Evolutionary conservation across 2,329 filamentous ascomycete genomes (phyloP), one percentile per base, ranked within the genome.

Genomic region (Neonectria magnoliae): DNA sequence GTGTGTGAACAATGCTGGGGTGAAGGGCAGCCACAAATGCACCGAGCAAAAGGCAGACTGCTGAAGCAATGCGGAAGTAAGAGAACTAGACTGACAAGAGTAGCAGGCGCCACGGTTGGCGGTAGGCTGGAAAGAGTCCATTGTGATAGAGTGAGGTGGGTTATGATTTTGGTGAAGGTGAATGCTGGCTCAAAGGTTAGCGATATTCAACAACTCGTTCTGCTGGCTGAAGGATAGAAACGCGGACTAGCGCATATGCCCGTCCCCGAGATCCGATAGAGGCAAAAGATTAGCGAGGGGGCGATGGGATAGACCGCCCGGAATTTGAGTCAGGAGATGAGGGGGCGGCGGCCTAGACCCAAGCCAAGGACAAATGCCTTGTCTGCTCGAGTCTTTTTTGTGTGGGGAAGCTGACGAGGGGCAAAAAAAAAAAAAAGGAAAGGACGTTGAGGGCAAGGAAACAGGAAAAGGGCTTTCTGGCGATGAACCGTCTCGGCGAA

Each of bases 71-170:
- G 25, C n/a, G 45, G 22, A 47, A 47, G 51, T 50, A 51, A 18
- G 20, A 44, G 20, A 18, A 42, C 48, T 20, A n/a, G 27, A 81
- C 82, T 83, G 74, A 84, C 82, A 84, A 71, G 81, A 83, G 77
- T 85, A 86, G 80, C 84, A 86, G 68, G 82, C 80, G 73, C 84
- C 83, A 68, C 79, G 81, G 54, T 44, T 58, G 70, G 67, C 72
- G 65, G 58, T 64, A 71, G 70, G 73, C 82, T 62, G 68, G 57
- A 64, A 71, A 70, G 72, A 82, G 62, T 85, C 83, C 83, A 85
- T 85, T 74, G 72, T 77, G 70, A 65, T 53, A 31, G 36, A 57
- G 50, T 62, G 56, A 55, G 45, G 54, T 67, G 22, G 57, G 60
- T 54, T 56, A 53, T 33, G 31, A 22, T 47, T 61, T 73, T 68